Percentiles rank a stretch among this genome's conserved stretches.
These are phyloP conservation scores for Candida railenensis DNA, from an alignment of 805 yeast genomes.

Conservation along the genomic window DNA sequence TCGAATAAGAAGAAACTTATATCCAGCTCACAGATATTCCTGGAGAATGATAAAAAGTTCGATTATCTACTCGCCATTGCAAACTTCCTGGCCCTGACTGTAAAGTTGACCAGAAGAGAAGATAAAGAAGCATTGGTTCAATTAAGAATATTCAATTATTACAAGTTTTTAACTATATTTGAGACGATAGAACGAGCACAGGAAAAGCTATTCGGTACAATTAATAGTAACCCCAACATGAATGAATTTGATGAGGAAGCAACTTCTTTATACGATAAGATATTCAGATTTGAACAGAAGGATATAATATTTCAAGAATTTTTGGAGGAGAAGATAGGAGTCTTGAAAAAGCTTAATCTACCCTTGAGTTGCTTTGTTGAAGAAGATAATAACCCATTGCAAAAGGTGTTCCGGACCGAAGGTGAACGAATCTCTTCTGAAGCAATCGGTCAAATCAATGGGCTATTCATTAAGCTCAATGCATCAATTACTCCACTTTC, in stretches of 20 bases:
- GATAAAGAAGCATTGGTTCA: constrained; percentile 39
- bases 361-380: constrained; percentile 32
- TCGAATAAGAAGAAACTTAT: constrained; percentile 38
- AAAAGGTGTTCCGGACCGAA: not conserved
- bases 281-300: constrained; percentile 37
- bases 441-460: constrained; percentile 12
- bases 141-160: constrained; percentile 39
- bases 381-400: constrained; percentile 6
- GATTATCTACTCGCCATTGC: constrained; percentile 44
- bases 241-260: constrained; percentile 22
- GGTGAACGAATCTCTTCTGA: not conserved
- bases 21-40: constrained; percentile 26
- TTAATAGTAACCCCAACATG: not conserved
- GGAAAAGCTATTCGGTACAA: constrained; percentile 24
- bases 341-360: constrained; percentile 23
- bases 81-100: constrained; percentile 35
- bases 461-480: constrained; percentile 17
- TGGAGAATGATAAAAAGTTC: constrained; percentile 26
- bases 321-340: constrained; percentile 30
- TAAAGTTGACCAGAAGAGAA: constrained; percentile 33
- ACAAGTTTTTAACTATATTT: constrained; percentile 35
- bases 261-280: constrained; percentile 34
- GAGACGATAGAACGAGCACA: constrained; percentile 36
- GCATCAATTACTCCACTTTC: constrained; percentile 29
- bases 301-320: constrained; percentile 37